Percentiles rank a stretch among this genome's conserved stretches.
phyloP scores from a whole-genome alignment of 331 rosid genomes.

The Pyrus hybrid region DNA sequence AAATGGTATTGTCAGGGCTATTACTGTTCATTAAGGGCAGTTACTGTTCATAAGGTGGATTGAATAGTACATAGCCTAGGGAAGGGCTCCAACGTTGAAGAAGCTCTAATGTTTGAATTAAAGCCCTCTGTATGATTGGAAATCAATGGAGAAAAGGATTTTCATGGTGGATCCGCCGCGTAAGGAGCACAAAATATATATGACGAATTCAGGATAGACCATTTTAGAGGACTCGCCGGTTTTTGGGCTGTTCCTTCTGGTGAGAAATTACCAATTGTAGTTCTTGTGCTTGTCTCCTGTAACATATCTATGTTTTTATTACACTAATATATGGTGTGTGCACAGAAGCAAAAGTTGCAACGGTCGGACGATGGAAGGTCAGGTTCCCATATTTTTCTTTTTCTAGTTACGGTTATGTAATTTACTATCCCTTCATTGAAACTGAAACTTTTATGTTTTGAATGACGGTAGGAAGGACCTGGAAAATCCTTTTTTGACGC shows the following conservation, averaged over 20 bases:
- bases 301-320: neutral
- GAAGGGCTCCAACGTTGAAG: too few species aligned
- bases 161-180: constrained; percentile 95
- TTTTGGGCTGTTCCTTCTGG: constrained; percentile 98
- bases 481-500: constrained; percentile 76
- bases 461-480: constrained; percentile 76
- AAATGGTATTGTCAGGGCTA: too few species aligned
- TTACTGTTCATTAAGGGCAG: too few species aligned
- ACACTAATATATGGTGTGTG: constrained; percentile 27
- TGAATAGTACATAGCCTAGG: too few species aligned
- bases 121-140: constrained; percentile 95
- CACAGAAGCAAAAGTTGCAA: constrained; percentile 86
- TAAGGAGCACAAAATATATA: constrained; percentile 72
- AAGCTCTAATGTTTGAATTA: constrained; percentile 21
- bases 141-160: constrained; percentile 87
- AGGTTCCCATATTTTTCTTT: constrained; percentile 16
- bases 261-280: constrained; percentile 19
- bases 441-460: constrained; percentile 16
- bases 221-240: constrained; percentile 91
- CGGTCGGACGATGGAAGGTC: constrained; percentile 93
- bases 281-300: constrained; percentile 1
- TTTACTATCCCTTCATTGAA: constrained; percentile 16
- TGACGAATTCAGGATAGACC: constrained; percentile 89
- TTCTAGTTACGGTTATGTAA: constrained; percentile 2
- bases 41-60: too few species aligned